phyloP scores from a whole-genome alignment of 2,329 filamentous ascomycete genomes.

The Zymoseptoria brevis region DNA sequence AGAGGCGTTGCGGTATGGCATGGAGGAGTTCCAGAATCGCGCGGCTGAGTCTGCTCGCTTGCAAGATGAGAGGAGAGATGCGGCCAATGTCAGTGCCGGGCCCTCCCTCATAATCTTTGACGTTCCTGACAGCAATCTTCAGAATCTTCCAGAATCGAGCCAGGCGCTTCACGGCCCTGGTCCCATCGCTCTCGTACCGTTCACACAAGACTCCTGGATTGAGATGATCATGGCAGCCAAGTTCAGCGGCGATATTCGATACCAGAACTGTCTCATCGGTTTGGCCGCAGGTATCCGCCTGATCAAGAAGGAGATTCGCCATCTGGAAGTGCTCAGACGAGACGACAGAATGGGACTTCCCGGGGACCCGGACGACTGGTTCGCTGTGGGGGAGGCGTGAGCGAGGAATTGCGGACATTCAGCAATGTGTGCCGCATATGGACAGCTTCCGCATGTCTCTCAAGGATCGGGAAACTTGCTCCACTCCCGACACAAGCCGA shows the following conservation, averaged over 20 bases:
- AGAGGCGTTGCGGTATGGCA: neutral
- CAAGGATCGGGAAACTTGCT: constrained; percentile 39
- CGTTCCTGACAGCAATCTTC: neutral
- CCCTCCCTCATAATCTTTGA: neutral
- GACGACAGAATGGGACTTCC: neutral
- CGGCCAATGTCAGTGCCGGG: neutral
- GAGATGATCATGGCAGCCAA: constrained; percentile 3
- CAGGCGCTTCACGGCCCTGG: neutral
- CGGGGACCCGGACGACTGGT: neutral
- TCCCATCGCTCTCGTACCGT: neutral
- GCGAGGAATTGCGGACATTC: neutral
- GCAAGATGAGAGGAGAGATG: neutral
- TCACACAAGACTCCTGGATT: neutral
- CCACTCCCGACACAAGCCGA: constrained; percentile 6
- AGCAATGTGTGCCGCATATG: neutral
- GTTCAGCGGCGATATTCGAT: neutral
- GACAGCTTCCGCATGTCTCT: neutral
- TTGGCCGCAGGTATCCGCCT: neutral
- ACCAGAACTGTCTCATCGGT: constrained; percentile 2
- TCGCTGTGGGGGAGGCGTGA: neutral
- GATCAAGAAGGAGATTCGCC: neutral
- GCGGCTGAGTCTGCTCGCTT: neutral
- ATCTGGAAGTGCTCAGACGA: neutral
- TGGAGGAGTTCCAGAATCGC: neutral
- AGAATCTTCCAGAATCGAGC: neutral